phyloP scores from a whole-genome alignment of 306 rosid genomes.

The Cicer cuneatum region DNA sequence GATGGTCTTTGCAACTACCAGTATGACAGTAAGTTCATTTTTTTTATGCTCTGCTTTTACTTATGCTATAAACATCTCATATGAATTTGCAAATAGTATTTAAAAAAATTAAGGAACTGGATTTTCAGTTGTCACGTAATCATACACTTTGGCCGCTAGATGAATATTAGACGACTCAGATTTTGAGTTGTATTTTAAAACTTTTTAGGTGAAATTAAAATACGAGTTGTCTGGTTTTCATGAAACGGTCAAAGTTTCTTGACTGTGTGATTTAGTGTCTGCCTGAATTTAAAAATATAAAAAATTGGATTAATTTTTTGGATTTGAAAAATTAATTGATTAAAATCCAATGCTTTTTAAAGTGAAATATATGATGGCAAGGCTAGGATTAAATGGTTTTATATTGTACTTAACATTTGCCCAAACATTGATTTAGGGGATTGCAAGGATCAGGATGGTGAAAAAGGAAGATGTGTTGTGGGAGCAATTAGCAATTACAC shows the following conservation, averaged over 20 bases:
- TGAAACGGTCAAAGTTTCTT: background rate
- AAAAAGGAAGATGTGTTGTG: conserved; percentile 68
- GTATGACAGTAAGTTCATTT: conserved; percentile 56
- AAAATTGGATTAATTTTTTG: background rate
- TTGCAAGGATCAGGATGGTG: conserved; percentile 71
- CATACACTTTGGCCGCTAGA: background rate
- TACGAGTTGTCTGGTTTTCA: background rate
- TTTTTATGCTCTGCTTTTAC: background rate
- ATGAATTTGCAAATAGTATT: too few relatives aligned
- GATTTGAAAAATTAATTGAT: background rate
- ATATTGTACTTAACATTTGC: background rate
- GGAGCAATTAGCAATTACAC: conserved; percentile 83
- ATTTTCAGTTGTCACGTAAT: background rate
- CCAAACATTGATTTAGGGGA: conserved; percentile 62
- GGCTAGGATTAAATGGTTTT: background rate
- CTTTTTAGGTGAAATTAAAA: background rate
- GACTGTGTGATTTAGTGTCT: background rate
- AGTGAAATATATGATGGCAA: background rate
- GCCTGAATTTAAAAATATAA: background rate
- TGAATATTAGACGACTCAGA: background rate
- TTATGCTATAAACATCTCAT: too few relatives aligned
- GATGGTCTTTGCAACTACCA: conserved; percentile 66
- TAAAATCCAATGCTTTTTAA: background rate
- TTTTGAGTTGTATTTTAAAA: background rate
- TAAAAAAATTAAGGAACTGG: too few relatives aligned